Percentiles rank a stretch among this genome's conserved stretches.
phyloP scores from a whole-genome alignment of 2,329 filamentous ascomycete species.

The Lachnellula occidentalis region DNA sequence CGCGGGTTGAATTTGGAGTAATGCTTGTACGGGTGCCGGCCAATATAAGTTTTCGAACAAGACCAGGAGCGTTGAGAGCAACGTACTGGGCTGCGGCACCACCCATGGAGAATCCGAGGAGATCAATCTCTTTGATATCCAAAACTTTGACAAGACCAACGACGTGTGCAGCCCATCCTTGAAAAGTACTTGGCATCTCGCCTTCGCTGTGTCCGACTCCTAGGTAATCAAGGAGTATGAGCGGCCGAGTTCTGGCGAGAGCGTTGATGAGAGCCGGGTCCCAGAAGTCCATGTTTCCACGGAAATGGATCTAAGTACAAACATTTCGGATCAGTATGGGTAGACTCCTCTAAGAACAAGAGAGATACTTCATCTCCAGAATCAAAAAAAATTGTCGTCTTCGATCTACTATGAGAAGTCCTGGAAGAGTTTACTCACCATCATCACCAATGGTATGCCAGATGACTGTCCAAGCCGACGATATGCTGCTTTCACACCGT shows the following conservation, averaged over 20 bases:
- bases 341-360: too few species aligned
- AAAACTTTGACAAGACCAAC: constrained; percentile 29
- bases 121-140: constrained; percentile 28
- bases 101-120: constrained; percentile 36
- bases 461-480: constrained; percentile 15
- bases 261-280: constrained; percentile 31
- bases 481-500: constrained; percentile 24
- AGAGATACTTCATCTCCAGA: too few species aligned
- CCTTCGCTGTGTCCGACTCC: constrained; percentile 33
- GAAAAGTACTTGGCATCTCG: constrained; percentile 26
- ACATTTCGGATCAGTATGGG: too few species aligned
- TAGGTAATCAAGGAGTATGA: constrained; percentile 34
- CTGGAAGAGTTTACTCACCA: not conserved
- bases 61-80: constrained; percentile 25
- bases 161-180: constrained; percentile 28
- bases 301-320: constrained; percentile 19
- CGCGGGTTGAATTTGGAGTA: constrained; percentile 23
- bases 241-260: constrained; percentile 26
- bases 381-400: too few species aligned
- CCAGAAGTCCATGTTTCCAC: constrained; percentile 27
- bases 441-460: constrained; percentile 24
- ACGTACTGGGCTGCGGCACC: constrained; percentile 31
- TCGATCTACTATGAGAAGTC: too few species aligned
- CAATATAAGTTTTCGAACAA: constrained; percentile 29
- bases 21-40: constrained; percentile 25